phyloP scores from a whole-genome alignment of 371 early-diverging fungal species.

The Apophysomyces elegans region DNA sequence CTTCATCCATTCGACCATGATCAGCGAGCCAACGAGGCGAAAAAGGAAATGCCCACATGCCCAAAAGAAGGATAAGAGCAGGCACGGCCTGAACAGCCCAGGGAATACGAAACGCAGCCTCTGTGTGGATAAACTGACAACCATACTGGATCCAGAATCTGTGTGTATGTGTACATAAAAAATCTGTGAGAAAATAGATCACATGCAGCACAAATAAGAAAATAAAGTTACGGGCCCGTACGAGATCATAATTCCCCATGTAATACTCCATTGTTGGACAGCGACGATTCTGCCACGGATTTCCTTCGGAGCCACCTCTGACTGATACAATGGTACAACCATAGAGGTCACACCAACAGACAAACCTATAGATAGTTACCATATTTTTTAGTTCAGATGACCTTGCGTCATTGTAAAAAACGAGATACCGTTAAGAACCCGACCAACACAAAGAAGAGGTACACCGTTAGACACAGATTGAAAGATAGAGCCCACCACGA shows the following conservation, averaged over 20 bases:
- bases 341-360: conserved; percentile 64
- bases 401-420: not conserved
- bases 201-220: not conserved
- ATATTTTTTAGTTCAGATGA: not conserved
- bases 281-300: conserved; percentile 76
- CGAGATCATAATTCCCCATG: conserved; percentile 62
- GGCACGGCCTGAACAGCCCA: conserved; percentile 86
- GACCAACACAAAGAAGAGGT: conserved; percentile 36
- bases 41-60: conserved; percentile 76
- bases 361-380: conserved; percentile 19
- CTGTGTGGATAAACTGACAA: conserved; percentile 13
- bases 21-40: conserved; percentile 89
- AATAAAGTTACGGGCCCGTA: conserved; percentile 19
- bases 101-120: conserved; percentile 77
- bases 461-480: conserved; percentile 40
- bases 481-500: conserved; percentile 32
- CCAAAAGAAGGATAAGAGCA: conserved; percentile 65
- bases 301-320: conserved; percentile 74
- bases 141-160: conserved; percentile 35
- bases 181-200: not conserved
- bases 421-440: conserved; percentile 32
- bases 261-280: conserved; percentile 82
- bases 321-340: conserved; percentile 78
- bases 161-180: not conserved
- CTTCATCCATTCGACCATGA: conserved; percentile 70